Conservation (phyloP, 2,329 filamentous ascomycete species). For the Nemania diffusa region DNA sequence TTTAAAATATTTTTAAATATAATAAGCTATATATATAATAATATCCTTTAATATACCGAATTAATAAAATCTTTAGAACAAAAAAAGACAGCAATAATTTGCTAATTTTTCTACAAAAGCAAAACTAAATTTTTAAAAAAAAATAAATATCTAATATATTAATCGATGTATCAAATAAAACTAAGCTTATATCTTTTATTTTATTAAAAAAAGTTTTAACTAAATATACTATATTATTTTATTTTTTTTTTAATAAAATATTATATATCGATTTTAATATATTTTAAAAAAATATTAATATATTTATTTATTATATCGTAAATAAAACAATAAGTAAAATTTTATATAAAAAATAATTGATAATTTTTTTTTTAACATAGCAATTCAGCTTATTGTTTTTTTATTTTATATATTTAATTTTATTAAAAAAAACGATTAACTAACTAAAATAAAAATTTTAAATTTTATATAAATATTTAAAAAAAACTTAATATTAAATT, state of each 20-base stretch:
- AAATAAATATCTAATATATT: conserved; percentile 7
- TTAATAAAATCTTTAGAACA: background rate
- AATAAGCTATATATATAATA: conserved; percentile 5
- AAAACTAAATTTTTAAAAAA: conserved; percentile 10
- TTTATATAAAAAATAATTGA: background rate
- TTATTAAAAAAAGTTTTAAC: conserved; percentile 10
- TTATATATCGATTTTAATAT: conserved; percentile 25
- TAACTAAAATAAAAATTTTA: no score
- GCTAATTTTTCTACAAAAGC: background rate
- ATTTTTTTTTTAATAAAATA: conserved; percentile 1
- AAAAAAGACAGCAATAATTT: conserved; percentile 1
- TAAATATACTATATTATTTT: no score
- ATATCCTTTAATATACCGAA: background rate
- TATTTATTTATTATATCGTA: conserved; percentile 22
- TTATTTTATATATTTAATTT: conserved; percentile 19
- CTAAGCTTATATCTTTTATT: conserved; percentile 12
- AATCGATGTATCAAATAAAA: background rate
- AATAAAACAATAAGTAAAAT: conserved; percentile 6
- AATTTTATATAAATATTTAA: no score
- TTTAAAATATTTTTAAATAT: conserved; percentile 18
- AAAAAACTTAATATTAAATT: no score
- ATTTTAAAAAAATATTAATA: conserved; percentile 9
- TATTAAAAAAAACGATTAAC: no score
- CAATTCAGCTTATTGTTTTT: conserved; percentile 11
- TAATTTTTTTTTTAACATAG: background rate